Percentiles rank a stretch among this genome's conserved stretches.
These are phyloP conservation scores for Monilinia vaccinii-corymbosi DNA, from an alignment of 2,329 filamentous ascomycete genomes.

Conservation along the genomic window DNA sequence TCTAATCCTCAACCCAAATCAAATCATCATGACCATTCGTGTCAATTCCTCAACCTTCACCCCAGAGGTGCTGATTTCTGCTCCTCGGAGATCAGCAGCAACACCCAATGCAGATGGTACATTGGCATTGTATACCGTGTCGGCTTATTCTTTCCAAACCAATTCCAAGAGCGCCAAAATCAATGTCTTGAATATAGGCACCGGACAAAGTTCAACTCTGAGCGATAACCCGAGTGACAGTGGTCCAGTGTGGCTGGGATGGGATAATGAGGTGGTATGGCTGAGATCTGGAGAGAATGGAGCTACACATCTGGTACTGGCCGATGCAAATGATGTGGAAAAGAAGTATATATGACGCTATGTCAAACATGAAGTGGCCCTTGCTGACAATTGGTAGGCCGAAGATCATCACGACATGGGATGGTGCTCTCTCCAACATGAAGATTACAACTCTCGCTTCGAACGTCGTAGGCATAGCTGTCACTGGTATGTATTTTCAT, in stretches of 20 bases:
- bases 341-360: slow-evolving; percentile 19
- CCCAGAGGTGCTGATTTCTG: slow-evolving; percentile 66
- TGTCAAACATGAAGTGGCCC: not conserved
- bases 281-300: slow-evolving; percentile 46
- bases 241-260: slow-evolving; percentile 64
- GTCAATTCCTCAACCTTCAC: slow-evolving; percentile 64
- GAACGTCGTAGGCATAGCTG: slow-evolving; percentile 44
- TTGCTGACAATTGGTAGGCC: slow-evolving; percentile 28
- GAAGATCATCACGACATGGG: slow-evolving; percentile 39
- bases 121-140: slow-evolving; percentile 57
- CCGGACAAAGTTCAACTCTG: slow-evolving; percentile 55
- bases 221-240: slow-evolving; percentile 55
- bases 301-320: slow-evolving; percentile 24
- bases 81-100: slow-evolving; percentile 62
- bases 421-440: slow-evolving; percentile 47
- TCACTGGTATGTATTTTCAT: slow-evolving; percentile 32
- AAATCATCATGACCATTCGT: slow-evolving; percentile 46
- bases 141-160: slow-evolving; percentile 70
- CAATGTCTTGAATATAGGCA: slow-evolving; percentile 59
- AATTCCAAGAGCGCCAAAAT: slow-evolving; percentile 63
- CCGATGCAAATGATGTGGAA: slow-evolving; percentile 22
- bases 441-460: slow-evolving; percentile 45
- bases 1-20: not conserved
- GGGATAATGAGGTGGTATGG: slow-evolving; percentile 25
- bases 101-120: slow-evolving; percentile 60